A percentile compares a stretch with the other conserved stretches of the same genome.
Evolutionary conservation across 208 protist species (phyloP).

Genomic region (Trypanosoma mega): DNA sequence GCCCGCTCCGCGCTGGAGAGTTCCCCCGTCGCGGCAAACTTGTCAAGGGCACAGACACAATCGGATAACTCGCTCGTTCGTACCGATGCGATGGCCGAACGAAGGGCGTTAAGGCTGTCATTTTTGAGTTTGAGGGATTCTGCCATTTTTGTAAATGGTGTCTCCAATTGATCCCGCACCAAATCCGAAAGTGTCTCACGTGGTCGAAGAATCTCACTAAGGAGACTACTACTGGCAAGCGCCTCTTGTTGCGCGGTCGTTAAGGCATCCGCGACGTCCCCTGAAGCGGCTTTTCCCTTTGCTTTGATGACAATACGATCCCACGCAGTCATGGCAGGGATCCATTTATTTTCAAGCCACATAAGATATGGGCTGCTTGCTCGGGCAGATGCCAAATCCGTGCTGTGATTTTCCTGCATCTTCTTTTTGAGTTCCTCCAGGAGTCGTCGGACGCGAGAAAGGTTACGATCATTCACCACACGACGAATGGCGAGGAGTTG

Average conservation of each 20-base stretch:
- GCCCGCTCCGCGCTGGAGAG: constrained; percentile 21
- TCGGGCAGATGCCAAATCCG: not conserved
- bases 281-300: constrained; percentile 26
- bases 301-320: constrained; percentile 33
- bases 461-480: constrained; percentile 34
- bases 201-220: constrained; percentile 63
- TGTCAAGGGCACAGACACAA: constrained; percentile 26
- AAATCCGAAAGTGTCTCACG: constrained; percentile 59
- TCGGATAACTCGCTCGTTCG: constrained; percentile 13
- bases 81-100: constrained; percentile 22
- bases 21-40: constrained; percentile 8
- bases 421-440: constrained; percentile 26
- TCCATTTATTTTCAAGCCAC: constrained; percentile 67
- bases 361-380: constrained; percentile 44
- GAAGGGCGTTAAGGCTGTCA: constrained; percentile 32
- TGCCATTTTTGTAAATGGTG: constrained; percentile 40
- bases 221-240: constrained; percentile 40
- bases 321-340: constrained; percentile 71
- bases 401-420: not conserved
- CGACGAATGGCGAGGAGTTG: constrained; percentile 50
- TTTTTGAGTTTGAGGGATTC: constrained; percentile 28
- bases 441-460: constrained; percentile 35
- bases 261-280: constrained; percentile 39
- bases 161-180: constrained; percentile 37
- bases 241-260: constrained; percentile 34